Percentiles rank a stretch among this genome's conserved stretches.
Evolutionary conservation across 2,329 filamentous ascomycete genomes (phyloP).

Genomic region (Colletotrichum neosansevieriae): DNA sequence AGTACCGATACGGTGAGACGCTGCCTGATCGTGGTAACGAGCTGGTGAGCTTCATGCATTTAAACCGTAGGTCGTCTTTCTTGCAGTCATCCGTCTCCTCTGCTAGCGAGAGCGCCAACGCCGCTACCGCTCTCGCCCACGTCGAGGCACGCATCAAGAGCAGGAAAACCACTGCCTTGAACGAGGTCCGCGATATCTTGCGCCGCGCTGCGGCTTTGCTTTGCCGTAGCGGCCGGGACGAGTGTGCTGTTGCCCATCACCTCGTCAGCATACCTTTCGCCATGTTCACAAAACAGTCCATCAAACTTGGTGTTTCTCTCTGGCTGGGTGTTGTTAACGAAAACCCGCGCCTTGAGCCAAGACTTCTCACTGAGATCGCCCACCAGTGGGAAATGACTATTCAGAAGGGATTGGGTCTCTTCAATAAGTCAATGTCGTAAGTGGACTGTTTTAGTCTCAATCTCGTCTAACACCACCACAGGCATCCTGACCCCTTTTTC

Average conservation of each 20-base stretch:
- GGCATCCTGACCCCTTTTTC: slow-evolving; percentile 88
- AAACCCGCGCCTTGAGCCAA: slow-evolving; percentile 87
- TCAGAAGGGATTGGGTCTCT: slow-evolving; percentile 81
- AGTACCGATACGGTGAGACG: slow-evolving; percentile 89
- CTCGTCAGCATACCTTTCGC: slow-evolving; percentile 93
- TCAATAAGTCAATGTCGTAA: slow-evolving; percentile 76
- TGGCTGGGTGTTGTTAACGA: slow-evolving; percentile 99
- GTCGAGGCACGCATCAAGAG: slow-evolving; percentile 78
- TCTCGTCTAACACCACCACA: slow-evolving; percentile 51
- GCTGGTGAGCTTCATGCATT: slow-evolving; percentile 71
- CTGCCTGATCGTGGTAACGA: slow-evolving; percentile 76
- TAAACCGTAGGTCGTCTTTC: slow-evolving; percentile 65
- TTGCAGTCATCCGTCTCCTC: slow-evolving; percentile 62
- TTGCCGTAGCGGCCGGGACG: slow-evolving; percentile 80
- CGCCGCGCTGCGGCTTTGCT: slow-evolving; percentile 87
- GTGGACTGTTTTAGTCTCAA: slow-evolving; percentile 43
- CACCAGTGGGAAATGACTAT: slow-evolving; percentile 93
- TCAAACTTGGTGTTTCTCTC: slow-evolving; percentile 93
- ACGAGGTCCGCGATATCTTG: slow-evolving; percentile 83
- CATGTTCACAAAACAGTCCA: slow-evolving; percentile 93
- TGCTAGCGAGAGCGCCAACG: slow-evolving; percentile 68
- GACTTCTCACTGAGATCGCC: slow-evolving; percentile 86
- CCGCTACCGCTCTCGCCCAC: slow-evolving; percentile 75
- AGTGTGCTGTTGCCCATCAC: slow-evolving; percentile 84
- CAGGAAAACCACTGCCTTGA: slow-evolving; percentile 77